Evolutionary conservation across 2,329 filamentous ascomycete genomes (phyloP), one percentile per base, ranked within the genome.

Genomic region (Aspergillus brunneoviolaceus): DNA sequence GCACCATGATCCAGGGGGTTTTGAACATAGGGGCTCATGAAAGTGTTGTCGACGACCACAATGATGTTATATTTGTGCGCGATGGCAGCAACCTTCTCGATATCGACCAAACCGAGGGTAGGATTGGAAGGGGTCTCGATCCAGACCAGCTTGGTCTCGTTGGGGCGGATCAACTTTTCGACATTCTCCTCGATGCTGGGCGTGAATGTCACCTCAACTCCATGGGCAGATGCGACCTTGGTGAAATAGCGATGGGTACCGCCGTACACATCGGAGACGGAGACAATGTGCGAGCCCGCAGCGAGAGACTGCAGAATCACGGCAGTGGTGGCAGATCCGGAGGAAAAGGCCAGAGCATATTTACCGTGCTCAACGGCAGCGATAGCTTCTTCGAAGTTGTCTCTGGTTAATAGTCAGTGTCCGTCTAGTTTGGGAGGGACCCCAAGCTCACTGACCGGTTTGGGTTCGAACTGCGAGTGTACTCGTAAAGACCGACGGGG

Each of bases 41-140:
- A 99, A 21, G 95, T 99, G 82, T 99, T 99, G 82, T 99, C 95
- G 48, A 99, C 95, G n/a, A 99, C 95, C 49, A 99, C 95, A 74
- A 91, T 83, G 71, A 98, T 91, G 63, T 93, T 94, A 72, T 91
- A 90, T 70, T 89, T 83, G 77, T 98, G 95, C 19, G 95, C 95
- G 58, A 89, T 84, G 29, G 86, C 87, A 29, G 90, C 89, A 47
- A 99, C 90, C 56, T 91, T 89, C 69, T 90, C 84, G 74, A 99
- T 96, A 78, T 99, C 94, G 65, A 98, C 94, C 51, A 99, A 85
- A 29, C 90, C 87, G 59, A 99, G 84, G 6, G 95, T 99, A 0
- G 95, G 95, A 81, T 99, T 99, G 69, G 90, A 95, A 25, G 95
- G 95, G 10, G 87, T 89, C 81, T 99, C 92, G 72, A 99, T 98